Percentiles rank a stretch among this genome's conserved stretches.
Conservation (phyloP, 2,329 filamentous ascomycete species). For the Ophiostoma perfectum region DNA sequence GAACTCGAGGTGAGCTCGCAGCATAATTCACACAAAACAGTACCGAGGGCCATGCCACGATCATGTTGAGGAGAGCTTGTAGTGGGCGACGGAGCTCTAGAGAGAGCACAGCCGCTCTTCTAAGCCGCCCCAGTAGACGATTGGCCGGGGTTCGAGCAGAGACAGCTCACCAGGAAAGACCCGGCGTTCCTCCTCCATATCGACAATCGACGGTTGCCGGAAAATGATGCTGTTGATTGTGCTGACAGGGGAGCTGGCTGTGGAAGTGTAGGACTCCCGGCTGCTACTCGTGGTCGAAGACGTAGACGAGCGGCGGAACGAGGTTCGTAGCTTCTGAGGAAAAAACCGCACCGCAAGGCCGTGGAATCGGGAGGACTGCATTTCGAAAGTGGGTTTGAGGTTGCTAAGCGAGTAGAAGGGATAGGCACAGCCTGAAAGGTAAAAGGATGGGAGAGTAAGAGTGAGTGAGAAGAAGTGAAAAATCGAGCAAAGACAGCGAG, state of each 20-base stretch:
- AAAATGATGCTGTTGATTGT: conserved; percentile 57
- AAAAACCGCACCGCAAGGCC: conserved; percentile 48
- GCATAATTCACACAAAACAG: not conserved
- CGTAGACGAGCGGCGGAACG: conserved; percentile 46
- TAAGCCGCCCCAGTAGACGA: conserved; percentile 59
- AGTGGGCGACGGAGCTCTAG: conserved; percentile 1
- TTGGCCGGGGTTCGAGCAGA: conserved; percentile 56
- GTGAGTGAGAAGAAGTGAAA: not conserved
- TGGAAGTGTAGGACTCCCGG: conserved; percentile 40
- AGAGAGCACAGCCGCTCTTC: conserved; percentile 52
- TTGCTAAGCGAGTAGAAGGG: not conserved
- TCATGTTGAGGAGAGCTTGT: not conserved
- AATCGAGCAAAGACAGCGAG: not conserved
- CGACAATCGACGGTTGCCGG: conserved; percentile 52
- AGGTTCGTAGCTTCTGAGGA: conserved; percentile 44
- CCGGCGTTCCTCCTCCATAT: conserved; percentile 53
- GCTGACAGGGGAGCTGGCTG: conserved; percentile 41
- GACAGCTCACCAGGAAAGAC: conserved; percentile 49
- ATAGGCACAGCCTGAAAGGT: conserved; percentile 6
- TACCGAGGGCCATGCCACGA: not conserved
- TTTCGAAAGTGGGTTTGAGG: conserved; percentile 30
- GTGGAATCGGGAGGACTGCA: conserved; percentile 48
- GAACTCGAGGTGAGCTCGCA: not conserved
- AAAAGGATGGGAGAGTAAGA: not conserved
- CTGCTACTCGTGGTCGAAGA: conserved; percentile 39